Conservation (phyloP, 192 early-diverging fungal species). For the Entomortierella beljakovae region DNA sequence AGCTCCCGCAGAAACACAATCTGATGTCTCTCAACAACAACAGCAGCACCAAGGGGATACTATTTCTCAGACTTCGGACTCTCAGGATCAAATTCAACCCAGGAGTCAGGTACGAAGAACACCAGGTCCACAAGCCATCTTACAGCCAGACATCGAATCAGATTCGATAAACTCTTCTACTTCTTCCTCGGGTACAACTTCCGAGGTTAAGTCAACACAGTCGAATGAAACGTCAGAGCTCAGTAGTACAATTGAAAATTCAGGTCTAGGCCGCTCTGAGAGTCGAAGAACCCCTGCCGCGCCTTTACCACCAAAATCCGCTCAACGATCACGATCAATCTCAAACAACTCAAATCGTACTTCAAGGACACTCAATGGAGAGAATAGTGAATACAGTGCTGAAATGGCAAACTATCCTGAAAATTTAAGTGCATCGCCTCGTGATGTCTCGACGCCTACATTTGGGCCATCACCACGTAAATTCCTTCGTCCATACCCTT, state of each 20-base stretch:
- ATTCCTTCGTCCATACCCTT: conserved; percentile 27
- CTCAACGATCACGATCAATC: conserved; percentile 46
- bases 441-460: conserved; percentile 17
- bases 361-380: background rate
- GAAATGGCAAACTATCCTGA: background rate
- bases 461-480: conserved; percentile 25
- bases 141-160: background rate
- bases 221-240: background rate
- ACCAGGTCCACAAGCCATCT: background rate
- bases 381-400: conserved; percentile 7
- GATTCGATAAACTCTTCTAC: background rate
- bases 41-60: conserved; percentile 11
- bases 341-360: conserved; percentile 16
- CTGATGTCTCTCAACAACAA: conserved; percentile 10
- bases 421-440: background rate
- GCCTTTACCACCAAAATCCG: conserved; percentile 50
- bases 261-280: conserved; percentile 12
- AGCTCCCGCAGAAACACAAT: conserved; percentile 11
- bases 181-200: background rate
- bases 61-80: background rate
- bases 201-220: background rate
- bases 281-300: conserved; percentile 22
- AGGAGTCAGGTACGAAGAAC: conserved; percentile 1
- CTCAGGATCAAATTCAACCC: background rate
- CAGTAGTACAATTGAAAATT: background rate